Base-by-base conservation (phyloP, 2,329 filamentous ascomycete genomes). In the Clarireedia sp. region DNA sequence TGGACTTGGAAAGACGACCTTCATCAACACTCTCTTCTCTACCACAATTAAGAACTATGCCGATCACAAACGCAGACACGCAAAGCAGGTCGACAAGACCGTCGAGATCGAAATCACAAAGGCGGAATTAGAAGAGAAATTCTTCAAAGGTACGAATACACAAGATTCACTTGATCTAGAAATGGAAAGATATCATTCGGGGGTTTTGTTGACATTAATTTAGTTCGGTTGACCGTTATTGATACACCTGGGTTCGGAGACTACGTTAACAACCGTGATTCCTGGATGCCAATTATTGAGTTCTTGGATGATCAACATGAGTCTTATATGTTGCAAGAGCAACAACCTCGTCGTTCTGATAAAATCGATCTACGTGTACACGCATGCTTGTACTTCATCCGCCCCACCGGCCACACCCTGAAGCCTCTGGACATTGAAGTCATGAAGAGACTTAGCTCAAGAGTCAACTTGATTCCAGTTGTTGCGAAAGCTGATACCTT, bases 31-130 rank as follows among this genome's bases (percentile, higher is more conserved):
- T 58, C 86, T 99, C 59, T 99, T 99, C 82, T 99, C 94, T 61
- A 99, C 95, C 64, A 99, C 94, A 68, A 99, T 99, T 83, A 99
- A 99, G 83, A 99, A 97, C 83, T 99, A 99, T 75, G 94, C 94
- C 82, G 94, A 99, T 76, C 92, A 99, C 83, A 96, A 96, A 82
- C 89, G 90, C 75, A 89, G 94, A 71, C 94, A 99, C 76, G 89
- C 94, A 77, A 99, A 99, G 85, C 94, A 99, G 80, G 84, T 97
- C 66, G 94, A 99, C 79, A 97, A 97, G 83, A 99, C 94, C 10
- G 94, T 99, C 63, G 95, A 99, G 79, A 99, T 99, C 67, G 94
- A 99, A 76, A 99, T 99, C 72, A 99, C 94, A 74, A 99, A 99
- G 83, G 94, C 94, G 58, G 94, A 99, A 79, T 79, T 99, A 62